Evolutionary conservation across 129 eudicot species (phyloP), one percentile per base, ranked within the genome.

Genomic region (Gnaphalium uliginosum): DNA sequence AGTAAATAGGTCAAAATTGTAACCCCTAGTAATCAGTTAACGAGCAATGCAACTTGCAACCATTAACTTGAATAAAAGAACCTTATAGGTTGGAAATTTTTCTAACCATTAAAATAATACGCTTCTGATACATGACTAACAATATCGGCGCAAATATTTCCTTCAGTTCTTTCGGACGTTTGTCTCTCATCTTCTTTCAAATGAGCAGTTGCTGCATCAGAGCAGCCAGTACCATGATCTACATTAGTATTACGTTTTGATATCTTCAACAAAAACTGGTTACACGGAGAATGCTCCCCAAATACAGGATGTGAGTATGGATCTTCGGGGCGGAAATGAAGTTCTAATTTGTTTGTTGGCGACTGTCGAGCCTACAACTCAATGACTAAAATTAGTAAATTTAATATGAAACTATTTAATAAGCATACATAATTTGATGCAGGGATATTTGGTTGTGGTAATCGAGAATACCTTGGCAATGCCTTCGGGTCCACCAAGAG

Each of bases 301-400:
- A 73, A 66, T 37, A 83, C 86, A 33, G 98, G 98, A 83, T 90
- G 98, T 22, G 98, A 94, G 76, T 84, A 90, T 0, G 97, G 98
- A 87, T 94, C 98, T 82, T 90, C 98, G 13, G 98, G 98, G 41
- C 97, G 98, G 79, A 90, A 94, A 79, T 58, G 88, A 50, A 94
- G 93, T 83, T 94, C 96, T 77, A 94, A 69, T 64, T 79, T 87
- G 83, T 85, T 87, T 70, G 86, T 77, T 76, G 85, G 66, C 32
- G 81, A 82, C 56, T 80, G 77, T 35, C 97, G 91, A 74, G 83
- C 98, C 98, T 93, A 87, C 80, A 86, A 77, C 57, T 5, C 18
- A 63, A 8, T 65, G 61, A 27, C n/a, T 73, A 29, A 61, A 43
- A 0, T 33, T 48, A 41, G 29, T 39, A 18, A 15, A 27, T 63